Percentiles rank a stretch among this genome's conserved stretches.
These are phyloP conservation scores for Heliamphora exappendiculata DNA, from an alignment of 148 eudicot species.

Conservation along the genomic window DNA sequence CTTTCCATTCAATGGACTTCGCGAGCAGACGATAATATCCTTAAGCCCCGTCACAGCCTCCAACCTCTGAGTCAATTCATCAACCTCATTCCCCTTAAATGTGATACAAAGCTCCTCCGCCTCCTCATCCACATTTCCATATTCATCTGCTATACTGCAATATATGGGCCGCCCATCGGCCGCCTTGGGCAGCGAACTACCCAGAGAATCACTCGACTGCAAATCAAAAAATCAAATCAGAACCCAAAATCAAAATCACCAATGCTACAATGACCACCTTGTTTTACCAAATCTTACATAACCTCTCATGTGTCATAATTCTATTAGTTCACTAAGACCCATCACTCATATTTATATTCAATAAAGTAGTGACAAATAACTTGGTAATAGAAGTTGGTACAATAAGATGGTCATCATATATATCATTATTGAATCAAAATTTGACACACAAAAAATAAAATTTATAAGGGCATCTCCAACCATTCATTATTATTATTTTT, in stretches of 20 bases:
- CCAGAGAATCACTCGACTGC: constrained; percentile 60
- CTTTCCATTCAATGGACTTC: constrained; percentile 58
- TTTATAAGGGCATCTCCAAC: no score
- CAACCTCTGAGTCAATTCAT: constrained; percentile 44
- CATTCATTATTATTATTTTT: no score
- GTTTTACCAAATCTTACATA: no score
- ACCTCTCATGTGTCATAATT: no score
- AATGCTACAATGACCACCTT: no score
- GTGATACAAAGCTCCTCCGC: constrained; percentile 29
- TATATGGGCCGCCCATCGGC: constrained; percentile 54
- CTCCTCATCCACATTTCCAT: constrained; percentile 28
- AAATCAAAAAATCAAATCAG: constrained; percentile 4
- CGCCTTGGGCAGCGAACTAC: constrained; percentile 37
- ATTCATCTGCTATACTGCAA: constrained; percentile 43
- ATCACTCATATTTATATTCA: no score
- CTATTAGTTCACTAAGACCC: no score
- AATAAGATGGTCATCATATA: no score
- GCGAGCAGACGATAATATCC: constrained; percentile 43
- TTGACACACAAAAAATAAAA: no score
- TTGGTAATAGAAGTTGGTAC: no score
- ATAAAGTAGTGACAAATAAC: no score
- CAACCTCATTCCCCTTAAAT: constrained; percentile 53
- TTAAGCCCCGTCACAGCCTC: constrained; percentile 50
- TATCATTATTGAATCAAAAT: no score
- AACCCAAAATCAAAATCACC: constrained; percentile 4